phyloP scores from a whole-genome alignment of 768 basidiomycete species.

The Boletus sp. region DNA sequence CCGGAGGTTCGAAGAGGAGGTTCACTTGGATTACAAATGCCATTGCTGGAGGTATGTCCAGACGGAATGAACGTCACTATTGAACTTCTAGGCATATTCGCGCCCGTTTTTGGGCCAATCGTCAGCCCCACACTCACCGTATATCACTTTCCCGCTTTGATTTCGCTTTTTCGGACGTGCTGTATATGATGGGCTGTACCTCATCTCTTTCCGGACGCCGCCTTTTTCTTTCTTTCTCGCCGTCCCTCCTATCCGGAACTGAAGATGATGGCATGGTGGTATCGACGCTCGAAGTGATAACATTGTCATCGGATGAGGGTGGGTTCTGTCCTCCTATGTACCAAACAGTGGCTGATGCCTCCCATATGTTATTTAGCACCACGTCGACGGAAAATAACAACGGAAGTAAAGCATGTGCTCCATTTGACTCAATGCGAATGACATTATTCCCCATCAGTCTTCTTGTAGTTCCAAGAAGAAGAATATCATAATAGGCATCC shows the following conservation, averaged over 20 bases:
- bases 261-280: background rate
- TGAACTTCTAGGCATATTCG: no score
- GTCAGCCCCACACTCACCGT: no score
- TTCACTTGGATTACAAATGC: constrained; percentile 54
- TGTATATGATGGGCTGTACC: background rate
- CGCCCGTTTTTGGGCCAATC: no score
- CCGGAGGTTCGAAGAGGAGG: constrained; percentile 49
- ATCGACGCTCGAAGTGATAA: no score
- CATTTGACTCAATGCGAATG: background rate
- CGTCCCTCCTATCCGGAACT: constrained; percentile 1
- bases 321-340: no score
- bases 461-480: background rate
- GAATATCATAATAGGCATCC: background rate
- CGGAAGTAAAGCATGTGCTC: background rate
- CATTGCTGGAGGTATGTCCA: constrained; percentile 65
- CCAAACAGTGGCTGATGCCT: no score
- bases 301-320: no score
- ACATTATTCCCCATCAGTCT: background rate
- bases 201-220: background rate
- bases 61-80: no score
- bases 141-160: background rate
- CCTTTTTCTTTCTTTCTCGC: background rate
- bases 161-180: constrained; percentile 1
- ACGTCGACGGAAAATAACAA: background rate
- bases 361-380: background rate